Evolutionary conservation across 192 early-diverging fungal species (phyloP).

Genomic region (Coemansia sp.): DNA sequence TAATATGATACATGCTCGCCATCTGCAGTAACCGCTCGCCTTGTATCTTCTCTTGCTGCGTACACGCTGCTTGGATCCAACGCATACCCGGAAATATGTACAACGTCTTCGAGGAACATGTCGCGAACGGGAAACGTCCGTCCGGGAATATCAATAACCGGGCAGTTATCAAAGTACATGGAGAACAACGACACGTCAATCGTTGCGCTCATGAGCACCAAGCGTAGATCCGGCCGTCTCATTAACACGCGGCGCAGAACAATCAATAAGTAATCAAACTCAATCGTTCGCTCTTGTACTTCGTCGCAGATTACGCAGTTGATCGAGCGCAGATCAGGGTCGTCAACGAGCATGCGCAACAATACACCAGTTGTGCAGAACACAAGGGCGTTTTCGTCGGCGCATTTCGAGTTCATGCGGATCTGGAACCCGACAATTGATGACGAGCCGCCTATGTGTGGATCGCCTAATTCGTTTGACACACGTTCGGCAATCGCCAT

Average conservation of each 20-base stretch:
- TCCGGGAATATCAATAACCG: conserved; percentile 67
- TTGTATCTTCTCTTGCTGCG: neutral
- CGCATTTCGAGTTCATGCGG: conserved; percentile 60
- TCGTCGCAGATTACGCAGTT: conserved; percentile 75
- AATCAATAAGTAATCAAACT: conserved; percentile 80
- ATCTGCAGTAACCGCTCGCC: neutral
- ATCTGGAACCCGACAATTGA: conserved; percentile 56
- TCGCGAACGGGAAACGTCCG: conserved; percentile 67
- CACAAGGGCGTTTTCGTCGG: conserved; percentile 59
- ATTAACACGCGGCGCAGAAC: conserved; percentile 64
- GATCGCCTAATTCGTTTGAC: conserved; percentile 57
- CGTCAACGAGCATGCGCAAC: conserved; percentile 50
- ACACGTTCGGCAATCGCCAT: conserved; percentile 62
- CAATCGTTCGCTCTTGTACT: conserved; percentile 77
- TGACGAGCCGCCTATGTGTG: conserved; percentile 14
- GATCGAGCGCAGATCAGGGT: conserved; percentile 29
- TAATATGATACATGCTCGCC: neutral
- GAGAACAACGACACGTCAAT: conserved; percentile 78
- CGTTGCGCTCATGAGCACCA: conserved; percentile 76
- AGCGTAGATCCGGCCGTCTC: neutral
- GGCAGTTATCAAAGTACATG: conserved; percentile 69
- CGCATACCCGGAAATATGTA: conserved; percentile 7
- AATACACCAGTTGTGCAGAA: conserved; percentile 69
- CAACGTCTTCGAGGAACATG: conserved; percentile 42
- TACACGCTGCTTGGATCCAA: neutral